A percentile compares a stretch with the other conserved stretches of the same genome.
phyloP scores from a whole-genome alignment of 2,329 filamentous ascomycete species.

The Paecilomyces formosus region DNA sequence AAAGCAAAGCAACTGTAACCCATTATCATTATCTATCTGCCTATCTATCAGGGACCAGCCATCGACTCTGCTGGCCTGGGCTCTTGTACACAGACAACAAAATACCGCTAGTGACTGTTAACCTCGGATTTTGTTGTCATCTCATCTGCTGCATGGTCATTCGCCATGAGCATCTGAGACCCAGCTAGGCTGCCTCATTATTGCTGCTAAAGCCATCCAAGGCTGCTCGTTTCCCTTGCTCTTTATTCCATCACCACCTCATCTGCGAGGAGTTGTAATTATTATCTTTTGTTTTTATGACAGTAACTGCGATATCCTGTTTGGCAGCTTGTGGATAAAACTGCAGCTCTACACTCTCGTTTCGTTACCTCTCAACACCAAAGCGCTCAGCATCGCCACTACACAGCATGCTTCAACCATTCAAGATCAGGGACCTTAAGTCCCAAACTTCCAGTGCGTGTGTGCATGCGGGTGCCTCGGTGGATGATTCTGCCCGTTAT shows the following conservation, averaged over 20 bases:
- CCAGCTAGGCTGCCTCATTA: not conserved
- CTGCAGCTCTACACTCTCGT: not conserved
- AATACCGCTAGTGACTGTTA: not conserved
- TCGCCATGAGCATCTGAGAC: not conserved
- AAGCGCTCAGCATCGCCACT: not conserved
- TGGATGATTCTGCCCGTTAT: not conserved
- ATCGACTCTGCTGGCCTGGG: not conserved
- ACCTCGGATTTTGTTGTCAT: not conserved
- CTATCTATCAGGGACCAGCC: not conserved
- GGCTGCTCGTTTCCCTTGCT: not conserved
- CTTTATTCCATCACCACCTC: not conserved
- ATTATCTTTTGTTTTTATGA: not conserved
- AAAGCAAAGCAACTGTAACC: not conserved
- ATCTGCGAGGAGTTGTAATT: not conserved
- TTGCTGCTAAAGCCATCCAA: not conserved
- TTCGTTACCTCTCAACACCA: not conserved
- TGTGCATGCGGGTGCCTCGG: slow-evolving; percentile 5
- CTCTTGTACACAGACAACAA: not conserved
- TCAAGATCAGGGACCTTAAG: slow-evolving; percentile 32
- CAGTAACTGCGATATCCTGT: not conserved
- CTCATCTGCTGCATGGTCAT: not conserved
- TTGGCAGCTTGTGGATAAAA: not conserved
- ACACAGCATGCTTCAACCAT: slow-evolving; percentile 18
- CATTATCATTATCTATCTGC: not conserved
- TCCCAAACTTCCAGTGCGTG: slow-evolving; percentile 11